phyloP scores from a whole-genome alignment of 345 rosid species.

The Boechera stricta region DNA sequence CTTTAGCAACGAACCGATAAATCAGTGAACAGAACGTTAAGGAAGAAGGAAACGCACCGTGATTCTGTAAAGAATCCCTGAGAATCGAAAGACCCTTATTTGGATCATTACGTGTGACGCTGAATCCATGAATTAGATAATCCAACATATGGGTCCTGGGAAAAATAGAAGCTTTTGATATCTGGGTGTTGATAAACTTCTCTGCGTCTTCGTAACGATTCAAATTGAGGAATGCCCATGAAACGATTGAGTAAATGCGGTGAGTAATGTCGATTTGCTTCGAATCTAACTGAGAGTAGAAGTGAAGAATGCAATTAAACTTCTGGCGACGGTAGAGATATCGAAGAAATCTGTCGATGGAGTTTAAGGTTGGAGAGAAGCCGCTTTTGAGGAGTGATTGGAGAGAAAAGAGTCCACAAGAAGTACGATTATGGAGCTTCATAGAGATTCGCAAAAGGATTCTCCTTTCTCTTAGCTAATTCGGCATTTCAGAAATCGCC shows the following conservation, averaged over 20 bases:
- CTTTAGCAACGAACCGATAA: constrained; percentile 54
- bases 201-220: constrained; percentile 65
- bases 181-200: constrained; percentile 53
- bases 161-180: constrained; percentile 45
- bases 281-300: constrained; percentile 41
- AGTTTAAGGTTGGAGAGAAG: constrained; percentile 39
- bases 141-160: constrained; percentile 52
- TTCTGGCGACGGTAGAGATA: constrained; percentile 39
- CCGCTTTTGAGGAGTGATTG: constrained; percentile 46
- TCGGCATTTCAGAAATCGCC: constrained; percentile 8
- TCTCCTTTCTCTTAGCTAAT: constrained; percentile 14
- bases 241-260: constrained; percentile 54
- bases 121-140: constrained; percentile 60
- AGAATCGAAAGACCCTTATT: constrained; percentile 55
- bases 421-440: constrained; percentile 35
- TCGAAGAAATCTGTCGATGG: constrained; percentile 33
- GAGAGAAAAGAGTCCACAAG: constrained; percentile 36
- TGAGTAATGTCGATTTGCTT: constrained; percentile 30
- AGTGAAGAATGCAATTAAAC: constrained; percentile 29
- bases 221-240: constrained; percentile 60
- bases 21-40: constrained; percentile 61
- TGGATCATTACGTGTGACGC: constrained; percentile 52
- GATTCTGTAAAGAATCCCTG: constrained; percentile 52
- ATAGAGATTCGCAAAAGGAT: not conserved
- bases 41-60: constrained; percentile 66